Percentiles rank a stretch among this genome's conserved stretches.
These are phyloP conservation scores for Kingdonia uniflora DNA, from an alignment of 164 flowering plant species.

Conservation along the genomic window DNA sequence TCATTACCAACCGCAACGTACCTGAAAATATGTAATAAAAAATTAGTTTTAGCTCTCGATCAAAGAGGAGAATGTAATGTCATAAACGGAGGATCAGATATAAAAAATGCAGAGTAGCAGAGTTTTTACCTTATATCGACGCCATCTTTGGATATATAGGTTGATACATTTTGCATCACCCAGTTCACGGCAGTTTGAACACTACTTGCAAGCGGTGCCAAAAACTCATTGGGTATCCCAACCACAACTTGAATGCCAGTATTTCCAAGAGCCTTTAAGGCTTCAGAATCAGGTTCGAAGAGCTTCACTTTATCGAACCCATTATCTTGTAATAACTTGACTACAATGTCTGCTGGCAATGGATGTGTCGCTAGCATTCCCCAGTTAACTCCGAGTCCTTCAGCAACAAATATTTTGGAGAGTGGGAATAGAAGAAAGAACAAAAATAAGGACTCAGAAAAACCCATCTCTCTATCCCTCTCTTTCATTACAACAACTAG, in stretches of 20 bases:
- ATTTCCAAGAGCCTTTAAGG: constrained; percentile 57
- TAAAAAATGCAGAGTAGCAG: neutral
- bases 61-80: neutral
- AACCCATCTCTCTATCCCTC: neutral
- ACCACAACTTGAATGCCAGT: constrained; percentile 84
- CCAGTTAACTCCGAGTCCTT: constrained; percentile 71
- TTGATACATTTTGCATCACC: constrained; percentile 72
- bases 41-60: neutral
- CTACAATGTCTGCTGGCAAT: constrained; percentile 52
- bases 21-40: constrained; percentile 24
- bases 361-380: constrained; percentile 65
- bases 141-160: constrained; percentile 50
- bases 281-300: constrained; percentile 74
- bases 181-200: constrained; percentile 52
- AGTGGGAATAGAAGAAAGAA: constrained; percentile 14
- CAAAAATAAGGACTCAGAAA: neutral
- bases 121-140: constrained; percentile 70
- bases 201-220: constrained; percentile 50
- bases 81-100: neutral
- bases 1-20: constrained; percentile 92
- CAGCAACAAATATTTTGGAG: constrained; percentile 2
- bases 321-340: constrained; percentile 69
- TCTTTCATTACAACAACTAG: neutral
- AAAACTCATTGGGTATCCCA: constrained; percentile 80
- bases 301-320: constrained; percentile 87